A percentile compares a stretch with the other conserved stretches of the same genome.
These are phyloP conservation scores for Aureobasidium vineae DNA, from an alignment of 2,329 filamentous ascomycete species.

Conservation along the genomic window DNA sequence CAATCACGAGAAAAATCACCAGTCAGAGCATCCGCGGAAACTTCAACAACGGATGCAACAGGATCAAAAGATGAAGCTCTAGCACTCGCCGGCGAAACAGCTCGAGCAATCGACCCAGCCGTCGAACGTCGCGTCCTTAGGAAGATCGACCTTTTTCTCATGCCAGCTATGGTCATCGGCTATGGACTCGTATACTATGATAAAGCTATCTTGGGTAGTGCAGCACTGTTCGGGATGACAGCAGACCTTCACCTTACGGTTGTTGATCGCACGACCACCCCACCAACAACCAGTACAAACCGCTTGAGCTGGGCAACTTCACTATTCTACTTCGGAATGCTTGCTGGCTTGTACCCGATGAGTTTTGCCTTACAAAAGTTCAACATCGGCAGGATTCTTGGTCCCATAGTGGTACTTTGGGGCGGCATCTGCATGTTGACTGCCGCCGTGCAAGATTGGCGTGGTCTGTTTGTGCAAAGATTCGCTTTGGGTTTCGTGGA, in stretches of 20 bases:
- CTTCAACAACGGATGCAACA: slow-evolving; percentile 1
- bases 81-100: slow-evolving; percentile 59
- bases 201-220: slow-evolving; percentile 71
- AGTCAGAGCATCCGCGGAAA: background rate
- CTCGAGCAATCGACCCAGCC: slow-evolving; percentile 54
- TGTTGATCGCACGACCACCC: slow-evolving; percentile 50
- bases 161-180: slow-evolving; percentile 63
- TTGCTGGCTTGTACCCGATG: slow-evolving; percentile 71
- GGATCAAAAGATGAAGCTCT: slow-evolving; percentile 56
- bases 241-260: slow-evolving; percentile 62
- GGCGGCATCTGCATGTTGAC: slow-evolving; percentile 65
- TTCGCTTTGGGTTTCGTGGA: slow-evolving; percentile 60
- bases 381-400: slow-evolving; percentile 62
- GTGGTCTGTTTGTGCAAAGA: slow-evolving; percentile 58
- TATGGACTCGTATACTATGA: slow-evolving; percentile 68
- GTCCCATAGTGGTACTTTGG: slow-evolving; percentile 64
- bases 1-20: slow-evolving; percentile 12
- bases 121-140: slow-evolving; percentile 58
- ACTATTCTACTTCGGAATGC: slow-evolving; percentile 77
- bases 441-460: slow-evolving; percentile 62
- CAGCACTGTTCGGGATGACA: slow-evolving; percentile 74
- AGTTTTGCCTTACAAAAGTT: slow-evolving; percentile 69
- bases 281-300: slow-evolving; percentile 61
- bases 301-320: slow-evolving; percentile 75
- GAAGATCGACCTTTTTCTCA: slow-evolving; percentile 66